Evolutionary conservation across 768 basidiomycete species (phyloP).

Genomic region (Cystobasidium tubakii): DNA sequence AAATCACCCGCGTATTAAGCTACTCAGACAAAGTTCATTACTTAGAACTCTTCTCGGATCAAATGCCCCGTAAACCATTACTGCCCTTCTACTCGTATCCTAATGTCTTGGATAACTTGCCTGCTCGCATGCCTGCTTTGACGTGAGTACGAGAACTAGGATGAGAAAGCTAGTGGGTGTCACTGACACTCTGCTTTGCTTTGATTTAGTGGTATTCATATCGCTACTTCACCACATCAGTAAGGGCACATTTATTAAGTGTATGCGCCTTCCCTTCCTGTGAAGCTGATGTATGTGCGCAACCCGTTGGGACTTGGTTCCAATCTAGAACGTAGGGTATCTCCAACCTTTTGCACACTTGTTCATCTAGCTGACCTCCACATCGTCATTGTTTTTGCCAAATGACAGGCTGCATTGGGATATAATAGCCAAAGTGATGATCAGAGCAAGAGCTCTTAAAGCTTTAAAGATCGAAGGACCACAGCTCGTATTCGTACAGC

Average conservation of each 20-base stretch:
- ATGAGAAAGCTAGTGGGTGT: neutral
- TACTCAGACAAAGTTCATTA: conserved; percentile 9
- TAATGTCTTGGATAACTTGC: conserved; percentile 15
- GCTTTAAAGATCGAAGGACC: conserved; percentile 16
- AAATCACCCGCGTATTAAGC: conserved; percentile 19
- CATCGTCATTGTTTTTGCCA: too few species aligned
- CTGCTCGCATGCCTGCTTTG: neutral
- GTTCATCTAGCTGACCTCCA: too few species aligned
- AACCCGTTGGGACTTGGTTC: too few species aligned
- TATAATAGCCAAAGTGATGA: conserved; percentile 10
- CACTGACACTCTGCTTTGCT: neutral
- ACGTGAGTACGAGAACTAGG: neutral
- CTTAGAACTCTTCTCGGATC: conserved; percentile 17
- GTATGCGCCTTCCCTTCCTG: too few species aligned
- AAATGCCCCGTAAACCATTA: conserved; percentile 6
- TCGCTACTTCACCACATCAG: conserved; percentile 4
- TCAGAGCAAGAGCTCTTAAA: neutral
- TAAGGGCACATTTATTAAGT: neutral
- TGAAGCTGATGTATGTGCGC: too few species aligned
- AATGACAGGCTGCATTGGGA: neutral
- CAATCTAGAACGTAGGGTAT: too few species aligned
- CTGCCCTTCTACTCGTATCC: conserved; percentile 15
- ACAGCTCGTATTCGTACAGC: conserved; percentile 5
- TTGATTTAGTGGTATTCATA: neutral
- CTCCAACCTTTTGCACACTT: too few species aligned